Base-by-base conservation (phyloP, 83 land plant species). In the Diphasiastrum complanatum region DNA sequence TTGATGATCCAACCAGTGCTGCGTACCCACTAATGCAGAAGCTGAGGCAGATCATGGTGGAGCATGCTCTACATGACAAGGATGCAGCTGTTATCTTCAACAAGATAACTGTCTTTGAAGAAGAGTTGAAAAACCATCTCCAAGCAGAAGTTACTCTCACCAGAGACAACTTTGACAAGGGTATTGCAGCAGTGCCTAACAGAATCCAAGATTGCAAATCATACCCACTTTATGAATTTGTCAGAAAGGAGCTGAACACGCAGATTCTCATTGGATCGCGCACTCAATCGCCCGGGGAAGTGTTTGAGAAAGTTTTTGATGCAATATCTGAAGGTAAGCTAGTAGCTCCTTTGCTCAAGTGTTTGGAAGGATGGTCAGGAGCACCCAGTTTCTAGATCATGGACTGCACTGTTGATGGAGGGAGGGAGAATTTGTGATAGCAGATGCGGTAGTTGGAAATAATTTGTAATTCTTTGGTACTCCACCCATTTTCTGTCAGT, bases 21-120 rank as follows among this genome's bases (percentile, higher is more conserved):
- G 63, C 76, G 16, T 85, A 84, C 46, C 79, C 87, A 25, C 61
- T 85, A 61, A 77, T 77, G 83, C 71, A 60, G 28, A 74, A 83
- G 57, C 75, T 85, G 24, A 35, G 90, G 29, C 70, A 75, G 29
- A 84, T 80, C 1, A 61, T 85, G 0, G 82, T 85, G 0, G 79
- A 83, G 1, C 77, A 78, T 23, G 84, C 88, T 0, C 40, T 85
- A 47, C 36, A 51, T n/a, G 63, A 60, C 0, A 71, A 47, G 0
- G 79, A 74, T 4, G 57, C 58, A 22, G 80, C 60, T 48, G 43
- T 47, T 33, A 60, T 74, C 47, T 83, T 85, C 64, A 65, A 65
- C 6, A 74, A 47, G 66, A 83, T 83, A 1, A 46, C 62, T 1
- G 58, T 52, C 25, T 85, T 85, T 38, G 90, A 85, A 46, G 78